Evolutionary conservation across 2,329 filamentous ascomycete species (phyloP).

Genomic region (Arthrobotrys megalospora): DNA sequence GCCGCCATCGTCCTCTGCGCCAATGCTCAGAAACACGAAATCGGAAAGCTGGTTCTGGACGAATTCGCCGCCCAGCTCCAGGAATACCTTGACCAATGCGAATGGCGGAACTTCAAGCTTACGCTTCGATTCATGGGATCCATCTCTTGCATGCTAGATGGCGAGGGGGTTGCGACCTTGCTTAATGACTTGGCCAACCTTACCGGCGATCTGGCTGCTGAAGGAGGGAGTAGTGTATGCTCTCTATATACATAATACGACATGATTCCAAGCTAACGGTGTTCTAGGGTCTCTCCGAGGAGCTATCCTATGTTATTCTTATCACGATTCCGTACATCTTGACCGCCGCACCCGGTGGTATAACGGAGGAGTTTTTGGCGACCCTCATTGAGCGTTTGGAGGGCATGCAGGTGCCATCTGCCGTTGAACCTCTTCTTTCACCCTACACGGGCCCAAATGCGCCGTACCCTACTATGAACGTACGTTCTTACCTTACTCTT

Average conservation of each 20-base stretch:
- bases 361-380: slow-evolving; percentile 70
- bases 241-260: not conserved
- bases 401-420: slow-evolving; percentile 79
- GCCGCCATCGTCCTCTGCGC: slow-evolving; percentile 84
- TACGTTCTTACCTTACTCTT: slow-evolving; percentile 70
- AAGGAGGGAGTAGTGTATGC: slow-evolving; percentile 67
- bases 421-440: slow-evolving; percentile 87
- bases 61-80: slow-evolving; percentile 78
- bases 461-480: slow-evolving; percentile 70
- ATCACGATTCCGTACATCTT: slow-evolving; percentile 93
- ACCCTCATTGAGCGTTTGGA: slow-evolving; percentile 47
- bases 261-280: slow-evolving; percentile 11
- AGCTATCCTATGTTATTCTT: slow-evolving; percentile 81
- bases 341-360: slow-evolving; percentile 77
- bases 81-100: slow-evolving; percentile 77
- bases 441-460: slow-evolving; percentile 75
- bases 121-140: slow-evolving; percentile 90
- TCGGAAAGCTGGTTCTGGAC: slow-evolving; percentile 72
- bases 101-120: slow-evolving; percentile 93
- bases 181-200: slow-evolving; percentile 84
- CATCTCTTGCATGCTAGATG: slow-evolving; percentile 83
- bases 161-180: slow-evolving; percentile 86
- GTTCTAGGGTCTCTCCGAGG: slow-evolving; percentile 50
- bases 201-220: slow-evolving; percentile 79
- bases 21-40: slow-evolving; percentile 82